Base-by-base conservation (phyloP, 1,284 basidiomycete genomes). In the Boletus smithii region DNA sequence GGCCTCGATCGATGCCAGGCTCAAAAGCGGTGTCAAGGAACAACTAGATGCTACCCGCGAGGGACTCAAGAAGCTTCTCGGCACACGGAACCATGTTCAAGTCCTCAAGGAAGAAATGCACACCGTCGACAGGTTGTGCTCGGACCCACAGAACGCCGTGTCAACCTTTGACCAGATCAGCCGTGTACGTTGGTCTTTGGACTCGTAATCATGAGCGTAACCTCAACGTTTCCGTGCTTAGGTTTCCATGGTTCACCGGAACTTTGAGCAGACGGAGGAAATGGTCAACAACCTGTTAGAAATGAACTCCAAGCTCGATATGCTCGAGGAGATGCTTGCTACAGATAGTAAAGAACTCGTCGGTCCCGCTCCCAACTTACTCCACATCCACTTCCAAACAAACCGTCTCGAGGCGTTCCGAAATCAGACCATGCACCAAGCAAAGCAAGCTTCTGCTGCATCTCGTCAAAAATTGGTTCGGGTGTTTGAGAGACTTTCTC, bases 231-330 rank as follows among this genome's bases (percentile, higher is more conserved):
- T 40, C 9, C n/a, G 14, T 49, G 8, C 32, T 7, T 48, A 95
- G 88, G 92, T 98, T 5, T 98, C 95, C 16, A 85, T 89, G 72
- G 90, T 98, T 1, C 95, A 99, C 65, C 80, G 95, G 11, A 95
- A 97, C 64, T 95, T 99, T 62, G 85, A 92, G 49, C 90, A 91
- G 55, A 97, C 95, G 3, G 89, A 95, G 61, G 92, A 94, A 57
- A 97, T 97, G 82, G 89, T 98, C 46, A 85, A 88, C 53, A 94
- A 95, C 63, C 79, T 99, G 27, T 76, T 91, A 29, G 86, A 88
- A 50, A 95, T 99, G 88, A 85, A 88, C 54, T 75, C 82, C 14
- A 88, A 90, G 63, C 81, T 99, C 17, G 83, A 90, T 55, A 68
- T 80, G 53, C 75, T 99, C 23, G 83, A 91, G 55, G 76, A 79